Conservation (phyloP, 139 green algal species). For the Zygnema cylindricum region DNA sequence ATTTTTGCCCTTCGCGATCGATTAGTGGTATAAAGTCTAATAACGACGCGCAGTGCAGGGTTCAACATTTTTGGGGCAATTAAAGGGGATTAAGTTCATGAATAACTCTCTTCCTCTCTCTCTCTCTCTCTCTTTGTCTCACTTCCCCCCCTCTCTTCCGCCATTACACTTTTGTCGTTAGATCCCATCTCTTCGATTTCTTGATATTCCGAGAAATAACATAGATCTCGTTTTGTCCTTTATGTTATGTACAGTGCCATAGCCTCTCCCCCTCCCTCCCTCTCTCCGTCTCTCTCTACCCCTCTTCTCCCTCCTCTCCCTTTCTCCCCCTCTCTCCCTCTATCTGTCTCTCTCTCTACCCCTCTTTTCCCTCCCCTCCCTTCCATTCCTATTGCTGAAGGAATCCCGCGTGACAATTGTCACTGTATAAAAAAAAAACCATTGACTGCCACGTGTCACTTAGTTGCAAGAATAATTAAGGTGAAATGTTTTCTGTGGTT, state of each 20-base stretch:
- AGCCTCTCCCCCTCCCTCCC: slow-evolving; percentile 30
- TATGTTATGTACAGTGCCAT: slow-evolving; percentile 24
- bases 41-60: too few species aligned
- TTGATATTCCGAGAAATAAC: slow-evolving; percentile 11
- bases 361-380: too few species aligned
- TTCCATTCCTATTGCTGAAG: too few species aligned
- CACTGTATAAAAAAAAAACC: too few species aligned
- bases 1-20: not conserved
- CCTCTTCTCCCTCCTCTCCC: slow-evolving; percentile 8
- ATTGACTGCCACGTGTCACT: too few species aligned
- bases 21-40: too few species aligned
- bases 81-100: too few species aligned
- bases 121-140: not conserved
- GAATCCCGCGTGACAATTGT: too few species aligned
- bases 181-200: not conserved
- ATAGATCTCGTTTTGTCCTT: slow-evolving; percentile 7
- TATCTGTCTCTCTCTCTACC: not conserved
- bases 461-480: too few species aligned
- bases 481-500: too few species aligned
- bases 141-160: not conserved
- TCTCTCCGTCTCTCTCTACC: not conserved
- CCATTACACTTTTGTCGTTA: not conserved
- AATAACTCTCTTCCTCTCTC: not conserved
- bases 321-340: not conserved
- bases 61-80: too few species aligned